phyloP scores from a whole-genome alignment of 345 rosid species.

The Limnanthes douglasii region DNA sequence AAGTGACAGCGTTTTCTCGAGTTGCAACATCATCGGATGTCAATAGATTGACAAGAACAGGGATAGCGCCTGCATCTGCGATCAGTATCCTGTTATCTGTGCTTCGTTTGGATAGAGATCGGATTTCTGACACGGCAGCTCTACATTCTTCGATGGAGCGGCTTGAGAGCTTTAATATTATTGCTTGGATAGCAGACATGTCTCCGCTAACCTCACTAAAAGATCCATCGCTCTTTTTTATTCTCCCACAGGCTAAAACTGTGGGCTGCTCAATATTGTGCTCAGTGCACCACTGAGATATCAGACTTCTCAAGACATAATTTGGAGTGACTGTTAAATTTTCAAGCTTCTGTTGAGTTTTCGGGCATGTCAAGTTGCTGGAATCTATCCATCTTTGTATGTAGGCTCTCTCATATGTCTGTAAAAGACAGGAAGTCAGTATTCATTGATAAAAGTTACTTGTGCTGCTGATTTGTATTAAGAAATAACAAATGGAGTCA shows the following conservation, averaged over 20 bases:
- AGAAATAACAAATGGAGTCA: too few relatives aligned
- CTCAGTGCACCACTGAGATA: constrained; percentile 60
- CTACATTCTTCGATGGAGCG: constrained; percentile 33
- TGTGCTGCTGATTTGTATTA: too few relatives aligned
- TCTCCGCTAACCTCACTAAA: constrained; percentile 50
- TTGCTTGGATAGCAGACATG: constrained; percentile 47
- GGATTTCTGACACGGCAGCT: constrained; percentile 55
- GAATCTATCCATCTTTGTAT: constrained; percentile 95
- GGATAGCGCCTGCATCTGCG: constrained; percentile 85
- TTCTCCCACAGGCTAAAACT: constrained; percentile 37
- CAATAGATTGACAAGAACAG: constrained; percentile 46
- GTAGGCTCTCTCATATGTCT: constrained; percentile 94
- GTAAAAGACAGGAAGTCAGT: constrained; percentile 19
- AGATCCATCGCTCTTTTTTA: constrained; percentile 48
- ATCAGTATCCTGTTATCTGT: constrained; percentile 74
- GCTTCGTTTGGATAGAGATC: constrained; percentile 71
- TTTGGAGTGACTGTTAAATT: constrained; percentile 74
- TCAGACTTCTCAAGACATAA: constrained; percentile 73
- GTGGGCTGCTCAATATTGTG: constrained; percentile 71
- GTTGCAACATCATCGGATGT: constrained; percentile 35
- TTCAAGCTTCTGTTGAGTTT: constrained; percentile 86
- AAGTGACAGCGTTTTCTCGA: constrained; percentile 81
- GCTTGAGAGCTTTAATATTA: constrained; percentile 57
- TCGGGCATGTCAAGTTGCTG: constrained; percentile 80
- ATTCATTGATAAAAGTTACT: too few relatives aligned